These are phyloP conservation scores for Trametes sp. DNA, from an alignment of 1,284 basidiomycete genomes.

Conservation along the genomic window DNA sequence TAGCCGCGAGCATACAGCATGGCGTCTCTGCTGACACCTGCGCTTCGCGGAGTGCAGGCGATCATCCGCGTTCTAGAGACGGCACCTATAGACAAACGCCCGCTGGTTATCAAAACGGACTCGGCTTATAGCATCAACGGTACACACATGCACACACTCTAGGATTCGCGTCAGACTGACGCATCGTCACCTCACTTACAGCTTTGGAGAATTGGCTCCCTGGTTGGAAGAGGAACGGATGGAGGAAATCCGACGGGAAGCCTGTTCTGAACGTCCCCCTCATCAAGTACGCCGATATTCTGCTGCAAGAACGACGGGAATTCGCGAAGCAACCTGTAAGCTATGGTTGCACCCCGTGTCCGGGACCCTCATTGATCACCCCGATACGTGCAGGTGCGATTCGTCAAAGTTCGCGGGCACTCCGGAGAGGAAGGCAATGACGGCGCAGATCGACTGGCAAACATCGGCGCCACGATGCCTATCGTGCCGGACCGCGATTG, in stretches of 20 bases:
- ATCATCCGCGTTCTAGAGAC: conserved; percentile 78
- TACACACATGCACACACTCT: conserved; percentile 38
- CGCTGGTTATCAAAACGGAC: conserved; percentile 77
- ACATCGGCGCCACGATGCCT: conserved; percentile 55
- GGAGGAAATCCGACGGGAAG: conserved; percentile 52
- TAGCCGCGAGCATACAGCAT: not conserved
- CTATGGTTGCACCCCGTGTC: not conserved
- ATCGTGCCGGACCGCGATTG: conserved; percentile 61
- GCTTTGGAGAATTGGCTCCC: conserved; percentile 69
- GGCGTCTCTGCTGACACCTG: not conserved
- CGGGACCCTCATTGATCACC: not conserved
- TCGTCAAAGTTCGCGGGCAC: conserved; percentile 78
- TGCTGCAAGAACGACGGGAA: conserved; percentile 55
- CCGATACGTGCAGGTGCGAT: conserved; percentile 44
- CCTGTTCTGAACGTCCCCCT: conserved; percentile 73
- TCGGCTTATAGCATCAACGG: conserved; percentile 82
- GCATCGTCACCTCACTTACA: conserved; percentile 42
- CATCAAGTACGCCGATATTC: conserved; percentile 66
- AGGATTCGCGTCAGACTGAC: not conserved
- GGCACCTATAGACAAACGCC: conserved; percentile 58
- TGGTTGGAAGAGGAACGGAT: conserved; percentile 64
- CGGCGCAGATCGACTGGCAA: conserved; percentile 75
- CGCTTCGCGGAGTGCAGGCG: conserved; percentile 54
- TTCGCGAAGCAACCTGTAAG: conserved; percentile 50
- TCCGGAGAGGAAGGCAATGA: conserved; percentile 78